These are phyloP conservation scores for Acanthamoeba rhysodes DNA, from an alignment of 208 protist genomes.

Conservation along the genomic window DNA sequence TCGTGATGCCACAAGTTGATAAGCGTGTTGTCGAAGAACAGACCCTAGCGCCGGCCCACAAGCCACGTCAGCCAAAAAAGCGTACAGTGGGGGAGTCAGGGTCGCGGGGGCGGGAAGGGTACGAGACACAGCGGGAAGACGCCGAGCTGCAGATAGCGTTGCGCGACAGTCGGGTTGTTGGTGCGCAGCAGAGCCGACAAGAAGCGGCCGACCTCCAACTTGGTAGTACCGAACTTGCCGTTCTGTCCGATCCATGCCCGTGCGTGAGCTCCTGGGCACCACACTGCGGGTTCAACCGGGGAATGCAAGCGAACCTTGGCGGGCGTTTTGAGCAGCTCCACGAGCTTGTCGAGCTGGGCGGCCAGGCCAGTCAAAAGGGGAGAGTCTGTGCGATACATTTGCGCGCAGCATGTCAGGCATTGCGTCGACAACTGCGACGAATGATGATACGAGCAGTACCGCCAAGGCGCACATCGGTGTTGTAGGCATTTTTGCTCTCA, in stretches of 20 bases:
- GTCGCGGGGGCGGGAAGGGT: neutral
- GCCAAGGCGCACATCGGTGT: neutral
- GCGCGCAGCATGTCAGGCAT: neutral
- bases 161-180: neutral
- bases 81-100: neutral
- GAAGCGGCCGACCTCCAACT: neutral
- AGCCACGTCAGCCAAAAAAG: neutral
- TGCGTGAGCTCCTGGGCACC: neutral
- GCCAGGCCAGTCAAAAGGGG: neutral
- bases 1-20: conserved; percentile 47
- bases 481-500: neutral
- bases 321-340: neutral
- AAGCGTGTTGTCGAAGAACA: conserved; percentile 4
- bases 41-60: neutral
- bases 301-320: neutral
- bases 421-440: too few species aligned
- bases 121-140: neutral
- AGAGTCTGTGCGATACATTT: neutral
- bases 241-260: neutral
- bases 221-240: neutral
- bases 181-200: conserved; percentile 53
- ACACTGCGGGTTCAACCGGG: too few species aligned
- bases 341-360: neutral
- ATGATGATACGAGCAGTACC: neutral
- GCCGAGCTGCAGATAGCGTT: neutral